phyloP scores from a whole-genome alignment of 2,329 filamentous ascomycete species.

The Hysterium pulicare region DNA sequence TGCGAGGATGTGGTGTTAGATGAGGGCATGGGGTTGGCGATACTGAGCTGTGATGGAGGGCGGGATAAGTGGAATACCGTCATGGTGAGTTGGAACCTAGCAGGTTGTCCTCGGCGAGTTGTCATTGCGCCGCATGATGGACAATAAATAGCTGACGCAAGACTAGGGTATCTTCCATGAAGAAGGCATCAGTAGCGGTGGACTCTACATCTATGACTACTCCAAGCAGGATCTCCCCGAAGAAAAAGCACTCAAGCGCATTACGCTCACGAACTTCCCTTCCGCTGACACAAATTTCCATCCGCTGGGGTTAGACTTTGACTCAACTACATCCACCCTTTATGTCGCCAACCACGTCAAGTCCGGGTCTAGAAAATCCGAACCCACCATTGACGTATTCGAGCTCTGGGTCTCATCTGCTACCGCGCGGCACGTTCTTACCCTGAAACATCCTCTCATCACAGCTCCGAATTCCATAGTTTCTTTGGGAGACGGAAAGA shows the following conservation, averaged over 20 bases:
- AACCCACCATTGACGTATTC: conserved; percentile 37
- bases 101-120: too few relatives aligned
- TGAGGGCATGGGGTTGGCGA: conserved; percentile 33
- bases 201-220: conserved; percentile 42
- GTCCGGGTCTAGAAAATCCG: conserved; percentile 25
- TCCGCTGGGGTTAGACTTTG: conserved; percentile 41
- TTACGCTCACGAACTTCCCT: conserved; percentile 24
- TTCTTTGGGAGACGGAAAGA: conserved; percentile 25
- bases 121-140: too few relatives aligned
- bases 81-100: conserved; percentile 37
- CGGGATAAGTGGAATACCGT: conserved; percentile 46
- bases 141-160: too few relatives aligned
- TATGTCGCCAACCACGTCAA: conserved; percentile 41
- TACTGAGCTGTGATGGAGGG: conserved; percentile 43
- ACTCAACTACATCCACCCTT: conserved; percentile 31
- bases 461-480: conserved; percentile 41
- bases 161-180: conserved; percentile 32
- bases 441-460: conserved; percentile 29
- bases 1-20: conserved; percentile 45
- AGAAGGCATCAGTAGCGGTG: conserved; percentile 18
- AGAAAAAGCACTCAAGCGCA: conserved; percentile 17
- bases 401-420: conserved; percentile 18
- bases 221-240: conserved; percentile 16
- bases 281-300: conserved; percentile 34
- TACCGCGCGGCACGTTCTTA: conserved; percentile 26